Evolutionary conservation across 371 early-diverging fungal genomes (phyloP).

Genomic region (Chytridiales sp.): DNA sequence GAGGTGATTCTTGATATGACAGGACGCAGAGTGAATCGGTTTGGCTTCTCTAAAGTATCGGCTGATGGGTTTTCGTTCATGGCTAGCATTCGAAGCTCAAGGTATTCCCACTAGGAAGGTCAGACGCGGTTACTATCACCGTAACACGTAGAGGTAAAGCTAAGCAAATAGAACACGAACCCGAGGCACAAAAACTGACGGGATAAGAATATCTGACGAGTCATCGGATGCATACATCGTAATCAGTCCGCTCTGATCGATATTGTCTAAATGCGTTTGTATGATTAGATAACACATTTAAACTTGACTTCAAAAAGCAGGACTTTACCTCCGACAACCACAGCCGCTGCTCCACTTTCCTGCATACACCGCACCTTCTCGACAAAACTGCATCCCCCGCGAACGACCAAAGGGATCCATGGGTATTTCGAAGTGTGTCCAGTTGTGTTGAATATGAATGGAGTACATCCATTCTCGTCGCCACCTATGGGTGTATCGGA

Average conservation of each 20-base stretch:
- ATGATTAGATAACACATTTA: not conserved
- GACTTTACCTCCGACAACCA: slow-evolving; percentile 81
- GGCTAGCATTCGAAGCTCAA: too few relatives aligned
- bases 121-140: too few relatives aligned
- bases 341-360: slow-evolving; percentile 76
- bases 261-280: not conserved
- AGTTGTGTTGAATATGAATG: too few relatives aligned
- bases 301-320: not conserved
- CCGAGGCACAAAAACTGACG: slow-evolving; percentile 41
- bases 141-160: too few relatives aligned
- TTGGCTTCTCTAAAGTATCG: too few relatives aligned
- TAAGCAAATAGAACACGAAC: not conserved
- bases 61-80: too few relatives aligned
- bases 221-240: slow-evolving; percentile 55
- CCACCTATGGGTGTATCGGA: too few relatives aligned
- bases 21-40: too few relatives aligned
- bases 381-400: slow-evolving; percentile 83
- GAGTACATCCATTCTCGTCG: too few relatives aligned
- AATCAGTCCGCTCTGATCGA: slow-evolving; percentile 10
- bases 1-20: too few relatives aligned
- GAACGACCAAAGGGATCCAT: slow-evolving; percentile 80
- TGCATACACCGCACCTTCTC: slow-evolving; percentile 90
- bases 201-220: slow-evolving; percentile 37
- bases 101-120: too few relatives aligned
- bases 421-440: too few relatives aligned